Conservation (phyloP, 768 basidiomycete genomes). For the Russula compacta region DNA sequence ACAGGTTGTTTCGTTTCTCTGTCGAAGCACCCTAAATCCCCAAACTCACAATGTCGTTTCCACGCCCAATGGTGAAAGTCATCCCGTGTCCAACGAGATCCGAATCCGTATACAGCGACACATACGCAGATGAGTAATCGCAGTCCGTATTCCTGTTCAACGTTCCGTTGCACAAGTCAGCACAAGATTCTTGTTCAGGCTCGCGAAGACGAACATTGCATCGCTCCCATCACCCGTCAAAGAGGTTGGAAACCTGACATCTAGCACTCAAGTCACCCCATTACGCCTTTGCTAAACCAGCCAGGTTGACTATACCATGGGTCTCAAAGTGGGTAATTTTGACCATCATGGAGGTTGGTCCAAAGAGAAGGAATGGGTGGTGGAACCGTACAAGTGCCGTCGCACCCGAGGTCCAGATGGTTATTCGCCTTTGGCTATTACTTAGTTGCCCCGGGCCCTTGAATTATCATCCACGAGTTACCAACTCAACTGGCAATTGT, state of each 20-base stretch:
- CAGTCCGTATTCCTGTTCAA: slow-evolving; percentile 78
- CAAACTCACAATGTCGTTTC: slow-evolving; percentile 74
- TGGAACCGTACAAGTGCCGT: not conserved
- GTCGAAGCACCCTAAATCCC: not conserved
- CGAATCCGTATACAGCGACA: slow-evolving; percentile 62
- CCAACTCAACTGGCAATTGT: too few species aligned
- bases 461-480: too few species aligned
- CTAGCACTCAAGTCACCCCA: slow-evolving; percentile 30
- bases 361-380: too few species aligned
- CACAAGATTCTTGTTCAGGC: not conserved
- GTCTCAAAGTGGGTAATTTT: slow-evolving; percentile 51
- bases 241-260: slow-evolving; percentile 89
- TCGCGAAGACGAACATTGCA: slow-evolving; percentile 57
- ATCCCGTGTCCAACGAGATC: slow-evolving; percentile 82
- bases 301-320: slow-evolving; percentile 36
- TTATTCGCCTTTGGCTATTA: not conserved
- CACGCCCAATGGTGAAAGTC: slow-evolving; percentile 92
- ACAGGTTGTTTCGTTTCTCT: not conserved
- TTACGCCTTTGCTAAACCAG: not conserved
- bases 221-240: slow-evolving; percentile 88
- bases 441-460: too few species aligned
- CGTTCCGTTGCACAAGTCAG: not conserved
- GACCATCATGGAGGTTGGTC: slow-evolving; percentile 21
- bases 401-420: not conserved
- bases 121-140: slow-evolving; percentile 92